These are phyloP conservation scores for Stachybotrys elegans DNA, from an alignment of 2,329 filamentous ascomycete genomes.

Conservation along the genomic window DNA sequence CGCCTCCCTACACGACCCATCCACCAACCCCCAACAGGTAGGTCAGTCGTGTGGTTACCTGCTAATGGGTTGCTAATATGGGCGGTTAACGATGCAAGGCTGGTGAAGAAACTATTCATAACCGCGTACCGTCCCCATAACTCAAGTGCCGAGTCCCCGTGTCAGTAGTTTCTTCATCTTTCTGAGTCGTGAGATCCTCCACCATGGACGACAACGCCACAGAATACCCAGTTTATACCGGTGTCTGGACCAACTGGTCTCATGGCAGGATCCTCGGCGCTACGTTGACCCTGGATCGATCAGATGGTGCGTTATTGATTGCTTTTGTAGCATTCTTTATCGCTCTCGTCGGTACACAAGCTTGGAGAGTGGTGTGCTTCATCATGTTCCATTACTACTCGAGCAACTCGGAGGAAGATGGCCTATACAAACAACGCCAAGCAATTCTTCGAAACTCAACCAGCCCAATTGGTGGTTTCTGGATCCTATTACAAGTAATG, in stretches of 20 bases:
- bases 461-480: not conserved
- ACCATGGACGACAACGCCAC: too few species aligned
- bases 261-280: not conserved
- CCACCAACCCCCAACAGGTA: too few species aligned
- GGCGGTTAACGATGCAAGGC: too few species aligned
- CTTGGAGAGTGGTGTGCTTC: not conserved
- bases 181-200: too few species aligned
- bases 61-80: too few species aligned
- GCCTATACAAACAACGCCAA: not conserved
- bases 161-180: too few species aligned
- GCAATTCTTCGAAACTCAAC: not conserved
- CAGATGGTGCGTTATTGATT: not conserved
- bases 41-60: too few species aligned
- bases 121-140: too few species aligned
- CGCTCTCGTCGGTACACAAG: not conserved
- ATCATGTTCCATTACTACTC: not conserved
- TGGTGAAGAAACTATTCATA: too few species aligned
- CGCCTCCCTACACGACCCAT: too few species aligned
- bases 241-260: not conserved
- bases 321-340: conserved; percentile 15
- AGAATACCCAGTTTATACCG: not conserved
- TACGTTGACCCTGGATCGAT: not conserved
- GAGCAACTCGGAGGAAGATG: not conserved
- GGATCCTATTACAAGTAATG: not conserved
- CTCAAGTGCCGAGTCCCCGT: too few species aligned